Evolutionary conservation across 1,284 basidiomycete genomes (phyloP).

Genomic region (Apiotrichum gamsii): DNA sequence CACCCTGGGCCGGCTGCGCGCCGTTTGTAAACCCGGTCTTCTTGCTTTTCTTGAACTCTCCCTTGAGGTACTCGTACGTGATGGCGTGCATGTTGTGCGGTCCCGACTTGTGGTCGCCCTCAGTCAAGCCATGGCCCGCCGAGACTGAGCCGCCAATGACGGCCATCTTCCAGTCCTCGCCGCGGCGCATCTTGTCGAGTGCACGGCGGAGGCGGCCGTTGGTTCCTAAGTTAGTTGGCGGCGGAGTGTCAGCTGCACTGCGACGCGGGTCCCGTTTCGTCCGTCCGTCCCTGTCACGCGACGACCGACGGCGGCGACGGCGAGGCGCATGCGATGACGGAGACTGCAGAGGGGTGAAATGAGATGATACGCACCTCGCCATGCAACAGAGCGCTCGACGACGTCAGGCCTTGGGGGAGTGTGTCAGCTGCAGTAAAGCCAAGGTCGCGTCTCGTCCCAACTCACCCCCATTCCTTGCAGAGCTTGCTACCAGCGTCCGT

Average conservation of each 20-base stretch:
- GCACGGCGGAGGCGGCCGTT: conserved; percentile 22
- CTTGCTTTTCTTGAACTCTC: conserved; percentile 18
- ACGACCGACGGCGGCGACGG: too few relatives aligned
- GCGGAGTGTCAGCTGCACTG: too few relatives aligned
- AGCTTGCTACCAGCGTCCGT: conserved; percentile 2
- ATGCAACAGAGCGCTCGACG: too few relatives aligned
- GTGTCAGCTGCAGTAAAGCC: too few relatives aligned
- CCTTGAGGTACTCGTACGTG: conserved; percentile 38
- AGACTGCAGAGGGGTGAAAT: too few relatives aligned
- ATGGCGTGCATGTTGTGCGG: conserved; percentile 30
- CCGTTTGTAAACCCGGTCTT: too few relatives aligned
- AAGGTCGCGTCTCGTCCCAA: too few relatives aligned
- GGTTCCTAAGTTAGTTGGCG: conserved; percentile 17
- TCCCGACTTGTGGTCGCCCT: conserved; percentile 10
- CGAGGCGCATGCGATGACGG: too few relatives aligned
- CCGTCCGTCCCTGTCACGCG: too few relatives aligned
- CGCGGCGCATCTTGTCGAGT: conserved; percentile 21
- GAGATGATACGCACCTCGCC: too few relatives aligned
- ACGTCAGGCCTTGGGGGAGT: too few relatives aligned
- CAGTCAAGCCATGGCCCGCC: conserved; percentile 26
- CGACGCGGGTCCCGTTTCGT: too few relatives aligned
- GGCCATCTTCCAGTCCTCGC: conserved; percentile 24
- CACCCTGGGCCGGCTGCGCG: not conserved
- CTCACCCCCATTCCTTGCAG: conserved; percentile 7
- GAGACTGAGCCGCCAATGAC: conserved; percentile 33